These are phyloP conservation scores for Musa beccarii DNA, from an alignment of 176 grass and related monocot species.

Conservation along the genomic window DNA sequence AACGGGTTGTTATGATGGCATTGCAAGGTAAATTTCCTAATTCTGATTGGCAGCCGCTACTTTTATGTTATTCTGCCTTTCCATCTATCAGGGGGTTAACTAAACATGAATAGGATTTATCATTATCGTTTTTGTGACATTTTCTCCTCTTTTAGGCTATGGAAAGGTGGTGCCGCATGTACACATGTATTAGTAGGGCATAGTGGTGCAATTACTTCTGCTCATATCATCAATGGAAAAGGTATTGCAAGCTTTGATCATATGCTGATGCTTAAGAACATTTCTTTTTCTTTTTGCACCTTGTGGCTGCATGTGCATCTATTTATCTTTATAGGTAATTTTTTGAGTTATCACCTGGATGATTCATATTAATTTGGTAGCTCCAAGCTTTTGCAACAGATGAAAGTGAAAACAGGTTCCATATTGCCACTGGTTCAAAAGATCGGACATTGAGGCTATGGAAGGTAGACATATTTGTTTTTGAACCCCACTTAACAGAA, in stretches of 20 bases:
- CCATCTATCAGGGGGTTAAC: background rate
- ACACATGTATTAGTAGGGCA: slow-evolving; percentile 77
- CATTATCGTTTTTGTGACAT: background rate
- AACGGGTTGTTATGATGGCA: slow-evolving; percentile 76
- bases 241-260: slow-evolving; percentile 23
- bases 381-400: slow-evolving; percentile 28
- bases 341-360: background rate
- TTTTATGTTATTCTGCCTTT: background rate
- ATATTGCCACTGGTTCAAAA: slow-evolving; percentile 75
- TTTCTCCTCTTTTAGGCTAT: slow-evolving; percentile 44
- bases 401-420: slow-evolving; percentile 44
- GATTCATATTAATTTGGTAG: background rate
- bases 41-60: background rate
- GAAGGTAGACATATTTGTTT: slow-evolving; percentile 43
- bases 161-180: slow-evolving; percentile 57
- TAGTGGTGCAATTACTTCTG: slow-evolving; percentile 53
- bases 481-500: slow-evolving; percentile 1
- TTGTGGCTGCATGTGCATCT: background rate
- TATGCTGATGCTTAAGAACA: background rate
- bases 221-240: slow-evolving; percentile 47
- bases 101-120: background rate
- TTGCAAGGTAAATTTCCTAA: slow-evolving; percentile 52
- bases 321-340: background rate
- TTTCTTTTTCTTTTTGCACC: background rate
- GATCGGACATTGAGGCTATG: slow-evolving; percentile 73